These are phyloP conservation scores for Inga leiocalycina DNA, from an alignment of 306 rosid species.

Conservation along the genomic window DNA sequence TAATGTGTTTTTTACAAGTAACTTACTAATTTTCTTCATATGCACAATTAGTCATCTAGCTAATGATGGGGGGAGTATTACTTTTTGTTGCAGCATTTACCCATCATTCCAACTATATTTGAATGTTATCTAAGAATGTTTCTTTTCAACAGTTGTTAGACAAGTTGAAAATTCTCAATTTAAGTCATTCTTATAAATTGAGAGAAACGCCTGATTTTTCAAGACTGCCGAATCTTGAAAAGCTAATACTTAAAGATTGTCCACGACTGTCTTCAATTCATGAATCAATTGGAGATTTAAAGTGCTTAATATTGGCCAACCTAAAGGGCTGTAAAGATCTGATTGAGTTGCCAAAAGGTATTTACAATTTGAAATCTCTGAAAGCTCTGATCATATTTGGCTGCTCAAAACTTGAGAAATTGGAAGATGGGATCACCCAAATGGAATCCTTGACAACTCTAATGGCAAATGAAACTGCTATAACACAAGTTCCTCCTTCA, in stretches of 20 bases:
- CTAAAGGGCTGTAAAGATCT: neutral
- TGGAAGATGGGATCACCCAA: neutral
- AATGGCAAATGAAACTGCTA: neutral
- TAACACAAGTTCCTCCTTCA: neutral
- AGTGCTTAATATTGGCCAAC: neutral
- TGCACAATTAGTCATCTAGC: too few relatives aligned
- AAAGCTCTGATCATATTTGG: neutral
- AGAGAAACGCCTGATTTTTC: neutral
- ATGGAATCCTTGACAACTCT: neutral
- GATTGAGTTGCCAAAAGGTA: neutral
- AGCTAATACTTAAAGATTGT: neutral
- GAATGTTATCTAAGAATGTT: neutral
- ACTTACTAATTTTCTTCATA: too few relatives aligned
- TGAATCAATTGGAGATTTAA: neutral
- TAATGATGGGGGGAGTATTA: too few relatives aligned
- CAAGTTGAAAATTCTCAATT: neutral
- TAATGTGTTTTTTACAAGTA: too few relatives aligned
- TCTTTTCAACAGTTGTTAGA: neutral
- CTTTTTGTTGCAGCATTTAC: neutral
- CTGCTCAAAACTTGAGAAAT: neutral
- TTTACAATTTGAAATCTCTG: neutral
- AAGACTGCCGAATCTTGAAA: neutral
- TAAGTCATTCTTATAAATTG: neutral
- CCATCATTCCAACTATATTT: too few relatives aligned
- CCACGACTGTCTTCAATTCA: neutral